Evolutionary conservation across 2,329 filamentous ascomycete species (phyloP), one percentile per base, ranked within the genome.

Genomic region (Diplodia seriata): DNA sequence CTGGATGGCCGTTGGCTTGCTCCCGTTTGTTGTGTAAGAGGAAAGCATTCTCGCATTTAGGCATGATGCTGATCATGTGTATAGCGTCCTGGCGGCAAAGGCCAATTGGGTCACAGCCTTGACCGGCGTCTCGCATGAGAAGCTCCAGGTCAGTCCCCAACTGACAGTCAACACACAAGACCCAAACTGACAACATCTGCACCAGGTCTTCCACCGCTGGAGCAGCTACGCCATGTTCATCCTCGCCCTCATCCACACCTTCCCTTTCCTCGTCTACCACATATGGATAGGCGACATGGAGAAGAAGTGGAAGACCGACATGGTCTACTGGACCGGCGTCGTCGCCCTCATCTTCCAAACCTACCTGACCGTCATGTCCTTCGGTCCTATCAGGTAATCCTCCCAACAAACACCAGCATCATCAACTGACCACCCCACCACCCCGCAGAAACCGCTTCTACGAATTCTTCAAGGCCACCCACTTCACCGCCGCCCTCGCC

Each of bases 391-490:
- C 53, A 78, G 85, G 83, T 86, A 72, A 1, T 4, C 23, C 2
- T 15, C 78, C 23, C 15, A 3, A 12, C n/a, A 3, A 20, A 7
- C 31, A 33, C 31, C 31, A 29, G 14, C 18, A 15, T 49, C 4
- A 12, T 49, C 4, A 12, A 50, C 7, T 8, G 12, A 20, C 36
- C 14, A 40, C 29, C 15, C 3, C 47, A 9, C n/a, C n/a, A 26
- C 23, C 26, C 26, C 26, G 26, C 11, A 86, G 86, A 4, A 83
- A 84, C 64, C 79, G 82, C 0, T 84, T 78, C 70, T 89, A 89
- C 73, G 87, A 89, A 70, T 85, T 87, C 72, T 89, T 89, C 83
- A 89, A 89, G 71, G 80, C 80, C 3, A 83, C 84, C 0, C 87
- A 89, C 71, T 82, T 85, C 69, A 68, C 85, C 23, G 81, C 82